Percentiles rank a stretch among this genome's conserved stretches.
Evolutionary conservation across 169 alveolate genomes (phyloP).

Genomic region (Plasmodium inui): DNA sequence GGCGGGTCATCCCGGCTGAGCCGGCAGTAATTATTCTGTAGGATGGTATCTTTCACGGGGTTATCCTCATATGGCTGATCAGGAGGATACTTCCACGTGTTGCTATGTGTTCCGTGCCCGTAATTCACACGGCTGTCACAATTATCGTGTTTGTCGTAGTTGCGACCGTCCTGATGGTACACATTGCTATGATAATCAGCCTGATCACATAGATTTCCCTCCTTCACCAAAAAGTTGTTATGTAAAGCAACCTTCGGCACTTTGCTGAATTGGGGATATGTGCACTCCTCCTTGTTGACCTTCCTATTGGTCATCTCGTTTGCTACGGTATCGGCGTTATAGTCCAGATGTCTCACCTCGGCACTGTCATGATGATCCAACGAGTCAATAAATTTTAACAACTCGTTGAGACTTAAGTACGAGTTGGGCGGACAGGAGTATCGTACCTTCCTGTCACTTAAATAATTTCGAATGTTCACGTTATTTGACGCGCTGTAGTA

Average conservation of each 20-base stretch:
- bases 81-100: background rate
- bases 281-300: background rate
- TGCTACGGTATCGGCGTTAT: background rate
- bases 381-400: constrained; percentile 30
- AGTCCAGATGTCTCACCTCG: background rate
- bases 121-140: background rate
- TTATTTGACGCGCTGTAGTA: constrained; percentile 50
- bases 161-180: background rate
- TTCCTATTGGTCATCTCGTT: background rate
- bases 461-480: constrained; percentile 58
- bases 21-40: background rate
- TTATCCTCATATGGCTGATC: constrained; percentile 1
- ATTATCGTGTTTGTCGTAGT: background rate
- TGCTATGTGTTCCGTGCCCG: background rate
- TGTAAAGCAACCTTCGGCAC: background rate
- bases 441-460: constrained; percentile 17
- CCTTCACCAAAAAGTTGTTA: constrained; percentile 11
- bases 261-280: background rate
- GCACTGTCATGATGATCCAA: constrained; percentile 10
- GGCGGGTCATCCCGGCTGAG: background rate
- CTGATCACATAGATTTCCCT: background rate
- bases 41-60: background rate
- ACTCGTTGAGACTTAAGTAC: constrained; percentile 50
- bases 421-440: constrained; percentile 19
- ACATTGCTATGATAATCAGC: background rate